Conservation (phyloP, 805 yeast species). For the Saccharomycopsis synnaedendra region DNA sequence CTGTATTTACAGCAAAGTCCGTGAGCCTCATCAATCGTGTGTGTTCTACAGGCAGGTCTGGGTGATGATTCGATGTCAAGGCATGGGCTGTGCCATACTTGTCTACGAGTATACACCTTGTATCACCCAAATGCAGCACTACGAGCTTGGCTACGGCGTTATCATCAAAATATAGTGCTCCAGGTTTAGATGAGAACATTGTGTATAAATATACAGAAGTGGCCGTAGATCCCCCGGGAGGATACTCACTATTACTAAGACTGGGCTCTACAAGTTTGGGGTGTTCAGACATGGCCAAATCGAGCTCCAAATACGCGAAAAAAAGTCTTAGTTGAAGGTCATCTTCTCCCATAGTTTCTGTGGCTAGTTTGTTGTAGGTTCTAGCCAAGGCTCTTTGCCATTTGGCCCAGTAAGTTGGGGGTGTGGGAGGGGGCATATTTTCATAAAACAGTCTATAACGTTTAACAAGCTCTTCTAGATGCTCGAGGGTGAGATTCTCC, state of each 20-base stretch:
- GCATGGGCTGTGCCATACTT: slow-evolving; percentile 67
- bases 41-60: slow-evolving; percentile 70
- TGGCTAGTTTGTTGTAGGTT: slow-evolving; percentile 25
- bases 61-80: slow-evolving; percentile 76
- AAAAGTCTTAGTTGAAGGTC: slow-evolving; percentile 54
- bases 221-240: slow-evolving; percentile 58
- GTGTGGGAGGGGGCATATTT: background rate
- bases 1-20: slow-evolving; percentile 37
- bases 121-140: slow-evolving; percentile 89
- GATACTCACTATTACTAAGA: slow-evolving; percentile 17
- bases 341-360: slow-evolving; percentile 27
- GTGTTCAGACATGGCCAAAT: slow-evolving; percentile 40
- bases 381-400: slow-evolving; percentile 40
- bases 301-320: slow-evolving; percentile 54
- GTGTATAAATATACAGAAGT: slow-evolving; percentile 54
- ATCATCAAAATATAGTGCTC: slow-evolving; percentile 36
- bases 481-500: slow-evolving; percentile 22
- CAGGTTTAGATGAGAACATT: slow-evolving; percentile 21
- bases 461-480: slow-evolving; percentile 34
- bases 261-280: slow-evolving; percentile 14
- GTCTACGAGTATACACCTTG: slow-evolving; percentile 80
- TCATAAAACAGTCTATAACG: slow-evolving; percentile 30
- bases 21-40: slow-evolving; percentile 40
- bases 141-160: slow-evolving; percentile 54
- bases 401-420: slow-evolving; percentile 77